Evolutionary conservation across 2,329 filamentous ascomycete genomes (phyloP).

Genomic region (Sporothrix humicola): DNA sequence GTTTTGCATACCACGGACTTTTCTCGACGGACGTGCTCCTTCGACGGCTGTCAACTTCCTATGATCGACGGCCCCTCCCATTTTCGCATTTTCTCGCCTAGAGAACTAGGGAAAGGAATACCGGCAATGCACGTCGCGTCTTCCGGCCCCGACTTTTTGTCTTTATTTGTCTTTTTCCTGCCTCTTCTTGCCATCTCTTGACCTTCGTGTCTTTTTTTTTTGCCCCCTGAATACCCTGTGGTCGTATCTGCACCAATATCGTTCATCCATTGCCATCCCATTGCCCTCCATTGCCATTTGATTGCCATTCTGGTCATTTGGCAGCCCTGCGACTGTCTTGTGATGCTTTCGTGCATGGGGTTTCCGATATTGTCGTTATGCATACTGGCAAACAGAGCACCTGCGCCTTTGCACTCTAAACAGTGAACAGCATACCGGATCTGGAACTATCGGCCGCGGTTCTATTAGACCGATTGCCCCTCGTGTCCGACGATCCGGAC

Average conservation of each 20-base stretch:
- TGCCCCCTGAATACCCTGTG: background rate
- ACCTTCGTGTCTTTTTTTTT: background rate
- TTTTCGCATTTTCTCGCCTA: background rate
- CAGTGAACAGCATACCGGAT: slow-evolving; percentile 11
- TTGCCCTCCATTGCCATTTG: background rate
- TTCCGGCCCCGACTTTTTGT: background rate
- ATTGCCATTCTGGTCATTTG: background rate
- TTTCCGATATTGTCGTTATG: background rate
- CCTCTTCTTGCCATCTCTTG: no score
- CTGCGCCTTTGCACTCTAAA: background rate
- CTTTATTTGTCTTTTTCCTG: no score
- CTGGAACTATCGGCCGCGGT: background rate
- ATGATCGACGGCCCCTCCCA: background rate
- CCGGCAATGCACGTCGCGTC: background rate
- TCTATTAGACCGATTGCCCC: background rate
- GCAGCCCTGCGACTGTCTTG: background rate
- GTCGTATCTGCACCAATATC: slow-evolving; percentile 4
- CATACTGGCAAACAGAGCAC: background rate
- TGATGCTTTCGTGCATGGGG: background rate
- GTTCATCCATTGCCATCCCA: background rate
- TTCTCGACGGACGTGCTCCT: background rate
- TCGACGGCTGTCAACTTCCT: slow-evolving; percentile 12
- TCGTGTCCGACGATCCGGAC: background rate
- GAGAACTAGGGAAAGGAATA: background rate
- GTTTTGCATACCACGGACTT: no score